Base-by-base conservation (phyloP, 2,329 filamentous ascomycete genomes). In the Trichoderma sp. region DNA sequence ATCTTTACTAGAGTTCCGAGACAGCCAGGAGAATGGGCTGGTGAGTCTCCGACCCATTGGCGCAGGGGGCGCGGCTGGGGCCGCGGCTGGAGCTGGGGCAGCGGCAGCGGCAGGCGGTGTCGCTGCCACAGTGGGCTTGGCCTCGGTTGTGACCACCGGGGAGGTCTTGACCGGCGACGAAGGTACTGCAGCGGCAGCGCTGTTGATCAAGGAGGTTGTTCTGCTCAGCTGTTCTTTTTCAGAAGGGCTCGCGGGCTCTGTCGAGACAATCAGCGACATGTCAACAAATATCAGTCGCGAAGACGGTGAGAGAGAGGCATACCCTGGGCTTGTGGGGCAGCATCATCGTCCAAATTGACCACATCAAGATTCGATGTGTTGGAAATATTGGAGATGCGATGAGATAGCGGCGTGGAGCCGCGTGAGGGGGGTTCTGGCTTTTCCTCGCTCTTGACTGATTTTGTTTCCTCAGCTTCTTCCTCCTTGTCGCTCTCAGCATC, bases 21-120 rank as follows among this genome's bases (percentile, higher is more conserved):
- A 92, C 45, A 96, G 83, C 88, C 91, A 94, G 45, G 91, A 87
- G 72, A 96, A 96, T n/a, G 90, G 92, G 70, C 91, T 92, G 9
- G 91, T 93, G 63, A 96, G 85, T 76, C 95, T 96, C 73, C 92
- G 83, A 66, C 84, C 69, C 14, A 80, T 78, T 2, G 81, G 78
- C 45, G 55, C 60, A 56, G 65, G 65, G 45, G 65, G 30, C 15
- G 63, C 55, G 7, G 54, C 26, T 21, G 73, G 70, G 24, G 73
- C 67, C 28, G 70, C 70, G 24, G 58, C 43, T 4, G 50, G 48
- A 34, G 58, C 43, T 4, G 50, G 48, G 28, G 50, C 50, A 24
- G 50, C 17, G 28, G 50, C 50, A 24, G 50, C 17, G 28, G 70
- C 71, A 28, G 73, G 73, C n/a, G 75, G 75, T 55, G 74, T 71